phyloP scores from a whole-genome alignment of 2,329 filamentous ascomycete genomes.

The Ophiostoma perfectum region DNA sequence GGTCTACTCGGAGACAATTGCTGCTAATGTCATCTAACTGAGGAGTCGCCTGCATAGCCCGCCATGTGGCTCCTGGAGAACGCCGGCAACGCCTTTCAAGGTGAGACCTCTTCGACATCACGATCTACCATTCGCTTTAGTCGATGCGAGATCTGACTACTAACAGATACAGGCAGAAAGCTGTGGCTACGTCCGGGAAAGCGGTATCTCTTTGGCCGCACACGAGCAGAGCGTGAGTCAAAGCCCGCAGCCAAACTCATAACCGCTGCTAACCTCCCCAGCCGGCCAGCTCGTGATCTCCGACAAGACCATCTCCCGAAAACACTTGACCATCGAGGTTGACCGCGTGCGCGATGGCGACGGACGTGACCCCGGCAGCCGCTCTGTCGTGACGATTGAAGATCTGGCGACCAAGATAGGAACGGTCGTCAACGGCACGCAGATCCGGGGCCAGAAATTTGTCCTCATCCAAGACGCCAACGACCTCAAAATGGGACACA shows the following conservation, averaged over 20 bases:
- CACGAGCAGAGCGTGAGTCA: conserved; percentile 56
- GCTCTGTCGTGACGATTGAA: conserved; percentile 64
- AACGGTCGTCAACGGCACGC: conserved; percentile 68
- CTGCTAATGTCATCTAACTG: neutral
- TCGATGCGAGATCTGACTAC: neutral
- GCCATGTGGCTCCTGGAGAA: conserved; percentile 23
- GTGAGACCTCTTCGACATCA: conserved; percentile 28
- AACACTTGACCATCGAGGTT: conserved; percentile 77
- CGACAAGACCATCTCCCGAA: conserved; percentile 78
- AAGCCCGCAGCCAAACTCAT: neutral
- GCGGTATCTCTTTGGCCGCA: conserved; percentile 79
- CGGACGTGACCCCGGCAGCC: conserved; percentile 57
- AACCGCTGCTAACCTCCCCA: conserved; percentile 31
- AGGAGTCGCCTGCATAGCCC: neutral
- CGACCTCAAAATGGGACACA: conserved; percentile 66
- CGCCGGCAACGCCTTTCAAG: conserved; percentile 45
- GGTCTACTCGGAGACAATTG: neutral
- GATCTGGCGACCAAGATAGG: conserved; percentile 83
- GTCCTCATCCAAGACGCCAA: conserved; percentile 54
- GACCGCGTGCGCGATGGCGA: conserved; percentile 59
- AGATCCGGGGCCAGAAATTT: conserved; percentile 58
- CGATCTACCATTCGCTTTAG: neutral
- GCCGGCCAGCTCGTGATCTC: conserved; percentile 65
- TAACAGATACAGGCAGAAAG: conserved; percentile 52
- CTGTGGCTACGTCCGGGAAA: conserved; percentile 84